Percentiles rank a stretch among this genome's conserved stretches.
phyloP scores from a whole-genome alignment of 1,284 basidiomycete genomes.

The Ceratobasidium sp. region DNA sequence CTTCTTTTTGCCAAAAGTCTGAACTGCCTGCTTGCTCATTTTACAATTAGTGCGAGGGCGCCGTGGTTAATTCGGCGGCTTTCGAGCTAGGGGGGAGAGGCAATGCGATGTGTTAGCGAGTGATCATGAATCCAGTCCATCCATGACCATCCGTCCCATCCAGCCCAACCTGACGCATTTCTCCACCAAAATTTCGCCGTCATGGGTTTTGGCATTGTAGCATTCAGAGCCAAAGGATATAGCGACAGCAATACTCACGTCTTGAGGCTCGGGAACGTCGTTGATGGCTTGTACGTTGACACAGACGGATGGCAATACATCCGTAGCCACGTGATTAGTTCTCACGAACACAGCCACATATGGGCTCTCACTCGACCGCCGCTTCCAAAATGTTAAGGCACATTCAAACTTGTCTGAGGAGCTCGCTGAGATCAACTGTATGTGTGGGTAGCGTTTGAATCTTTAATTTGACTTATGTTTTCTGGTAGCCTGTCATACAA shows the following conservation, averaged over 20 bases:
- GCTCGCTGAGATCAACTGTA: conserved; percentile 17
- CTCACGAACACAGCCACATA: conserved; percentile 11
- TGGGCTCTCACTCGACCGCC: neutral
- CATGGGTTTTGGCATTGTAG: too few relatives aligned
- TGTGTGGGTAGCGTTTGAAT: neutral
- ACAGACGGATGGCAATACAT: conserved; percentile 21
- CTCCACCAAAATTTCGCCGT: neutral
- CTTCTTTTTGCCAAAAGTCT: conserved; percentile 99
- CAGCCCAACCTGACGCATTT: conserved; percentile 43
- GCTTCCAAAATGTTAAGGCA: conserved; percentile 32
- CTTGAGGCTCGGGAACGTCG: conserved; percentile 44
- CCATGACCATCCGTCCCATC: conserved; percentile 57
- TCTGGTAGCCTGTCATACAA: neutral
- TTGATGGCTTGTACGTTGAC: conserved; percentile 40
- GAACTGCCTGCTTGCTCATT: conserved; percentile 83
- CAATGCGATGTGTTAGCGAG: conserved; percentile 20
- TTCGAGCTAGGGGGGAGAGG: conserved; percentile 20
- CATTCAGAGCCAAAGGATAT: neutral
- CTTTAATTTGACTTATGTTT: neutral
- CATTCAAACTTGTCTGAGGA: conserved; percentile 9
- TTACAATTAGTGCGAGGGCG: conserved; percentile 45
- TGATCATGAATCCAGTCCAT: conserved; percentile 56
- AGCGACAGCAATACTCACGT: conserved; percentile 38
- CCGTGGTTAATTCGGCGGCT: conserved; percentile 48
- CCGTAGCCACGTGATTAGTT: conserved; percentile 28